phyloP scores from a whole-genome alignment of 805 yeast species.

The Pichia gijzeniarum region DNA sequence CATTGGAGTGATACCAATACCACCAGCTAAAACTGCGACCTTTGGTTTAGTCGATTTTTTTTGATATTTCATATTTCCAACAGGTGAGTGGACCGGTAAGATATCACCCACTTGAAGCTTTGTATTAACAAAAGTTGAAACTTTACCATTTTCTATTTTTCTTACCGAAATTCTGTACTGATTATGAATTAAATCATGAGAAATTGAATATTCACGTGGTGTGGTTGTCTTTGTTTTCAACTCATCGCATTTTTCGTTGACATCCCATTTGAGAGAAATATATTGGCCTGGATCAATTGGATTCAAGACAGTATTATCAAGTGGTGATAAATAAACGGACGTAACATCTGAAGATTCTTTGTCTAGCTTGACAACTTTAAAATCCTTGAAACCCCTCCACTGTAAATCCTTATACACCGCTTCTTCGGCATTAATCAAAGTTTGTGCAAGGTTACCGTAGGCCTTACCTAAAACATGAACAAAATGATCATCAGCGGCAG shows the following conservation, averaged over 20 bases:
- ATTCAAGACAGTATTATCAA: constrained; percentile 29
- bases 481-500: constrained; percentile 52
- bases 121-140: constrained; percentile 46
- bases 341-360: constrained; percentile 42
- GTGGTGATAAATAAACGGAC: constrained; percentile 45
- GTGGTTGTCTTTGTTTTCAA: background rate
- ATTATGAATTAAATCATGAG: constrained; percentile 31
- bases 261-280: constrained; percentile 32
- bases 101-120: constrained; percentile 41
- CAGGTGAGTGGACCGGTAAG: constrained; percentile 50
- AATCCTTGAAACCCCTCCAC: constrained; percentile 57
- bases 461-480: constrained; percentile 62
- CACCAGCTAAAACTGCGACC: constrained; percentile 47
- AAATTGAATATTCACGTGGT: constrained; percentile 56
- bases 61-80: constrained; percentile 44
- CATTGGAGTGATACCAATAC: constrained; percentile 65
- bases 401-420: constrained; percentile 35
- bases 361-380: constrained; percentile 37
- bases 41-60: constrained; percentile 23
- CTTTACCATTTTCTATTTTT: constrained; percentile 45
- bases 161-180: constrained; percentile 56
- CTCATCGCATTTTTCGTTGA: constrained; percentile 30
- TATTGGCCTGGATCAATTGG: constrained; percentile 40
- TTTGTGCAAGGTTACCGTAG: constrained; percentile 54
- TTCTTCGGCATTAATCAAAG: constrained; percentile 51